Conservation (phyloP, 2,329 filamentous ascomycete species). For the Fusarium subtropicale region DNA sequence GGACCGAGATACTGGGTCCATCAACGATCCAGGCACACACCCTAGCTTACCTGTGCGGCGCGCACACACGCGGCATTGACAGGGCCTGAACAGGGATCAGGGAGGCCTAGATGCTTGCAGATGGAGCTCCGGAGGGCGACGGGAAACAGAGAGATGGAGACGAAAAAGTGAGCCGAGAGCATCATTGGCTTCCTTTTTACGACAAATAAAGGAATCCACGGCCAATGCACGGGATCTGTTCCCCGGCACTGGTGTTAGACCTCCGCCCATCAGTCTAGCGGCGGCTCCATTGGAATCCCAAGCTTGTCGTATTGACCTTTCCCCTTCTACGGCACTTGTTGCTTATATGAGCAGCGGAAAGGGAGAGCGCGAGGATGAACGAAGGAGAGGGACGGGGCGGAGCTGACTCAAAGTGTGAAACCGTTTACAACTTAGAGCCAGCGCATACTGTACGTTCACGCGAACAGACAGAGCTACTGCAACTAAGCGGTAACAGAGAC, state of each 20-base stretch:
- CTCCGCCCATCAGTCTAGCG: conserved; percentile 32
- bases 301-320: conserved; percentile 8
- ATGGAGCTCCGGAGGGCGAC: conserved; percentile 21
- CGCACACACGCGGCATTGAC: conserved; percentile 36
- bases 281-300: conserved; percentile 21
- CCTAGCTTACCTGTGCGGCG: conserved; percentile 11
- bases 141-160: conserved; percentile 14
- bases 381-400: conserved; percentile 1
- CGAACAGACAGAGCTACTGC: conserved; percentile 5
- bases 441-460: background rate
- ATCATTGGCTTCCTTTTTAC: conserved; percentile 8
- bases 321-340: background rate
- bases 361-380: background rate
- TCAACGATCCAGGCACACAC: conserved; percentile 37
- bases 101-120: conserved; percentile 25
- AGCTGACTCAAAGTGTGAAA: background rate
- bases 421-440: background rate
- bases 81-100: conserved; percentile 25
- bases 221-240: conserved; percentile 29
- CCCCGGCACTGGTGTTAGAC: conserved; percentile 31
- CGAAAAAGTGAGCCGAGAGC: conserved; percentile 4
- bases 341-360: background rate
- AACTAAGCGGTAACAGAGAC: conserved; percentile 10
- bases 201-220: conserved; percentile 3
- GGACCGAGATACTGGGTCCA: conserved; percentile 30